A percentile compares a stretch with the other conserved stretches of the same genome.
phyloP scores from a whole-genome alignment of 108 stramenopile species.

The Nitzschia sp. region DNA sequence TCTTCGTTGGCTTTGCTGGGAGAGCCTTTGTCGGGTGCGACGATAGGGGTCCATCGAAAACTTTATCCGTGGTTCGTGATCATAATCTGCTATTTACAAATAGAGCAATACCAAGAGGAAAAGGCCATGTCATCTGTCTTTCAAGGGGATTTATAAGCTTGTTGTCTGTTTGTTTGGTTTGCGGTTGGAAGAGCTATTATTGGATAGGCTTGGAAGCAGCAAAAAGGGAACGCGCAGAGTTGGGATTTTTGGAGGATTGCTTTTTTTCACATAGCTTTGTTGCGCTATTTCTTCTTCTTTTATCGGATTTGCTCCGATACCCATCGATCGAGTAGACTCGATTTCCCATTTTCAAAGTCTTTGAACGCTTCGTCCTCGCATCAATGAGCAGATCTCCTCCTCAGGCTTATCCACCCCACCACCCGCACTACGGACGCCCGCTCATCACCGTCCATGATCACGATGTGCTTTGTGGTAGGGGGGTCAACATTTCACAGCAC shows the following conservation, averaged over 20 bases:
- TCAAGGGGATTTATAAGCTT: not conserved
- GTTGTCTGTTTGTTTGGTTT: constrained; percentile 7
- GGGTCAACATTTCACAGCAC: constrained; percentile 79
- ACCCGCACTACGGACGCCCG: constrained; percentile 7
- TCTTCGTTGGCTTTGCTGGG: not conserved
- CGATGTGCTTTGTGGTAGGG: constrained; percentile 77
- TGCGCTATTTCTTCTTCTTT: too few relatives aligned
- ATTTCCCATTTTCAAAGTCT: too few relatives aligned
- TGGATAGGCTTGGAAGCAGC: not conserved
- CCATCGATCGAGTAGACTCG: too few relatives aligned
- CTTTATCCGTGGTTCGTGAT: too few relatives aligned
- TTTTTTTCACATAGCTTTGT: not conserved
- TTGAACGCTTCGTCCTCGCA: too few relatives aligned
- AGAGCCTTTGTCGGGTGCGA: not conserved
- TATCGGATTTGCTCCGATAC: too few relatives aligned
- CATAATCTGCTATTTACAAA: not conserved
- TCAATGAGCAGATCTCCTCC: constrained; percentile 1
- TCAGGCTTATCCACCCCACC: not conserved
- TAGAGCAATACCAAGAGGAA: not conserved
- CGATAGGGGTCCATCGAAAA: not conserved
- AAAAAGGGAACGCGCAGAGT: not conserved
- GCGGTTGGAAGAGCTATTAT: not conserved
- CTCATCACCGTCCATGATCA: constrained; percentile 58
- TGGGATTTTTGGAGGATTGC: not conserved
- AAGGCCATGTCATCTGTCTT: not conserved